Conservation (phyloP, 179 eudicot genomes). For the Beta macrorhiza region DNA sequence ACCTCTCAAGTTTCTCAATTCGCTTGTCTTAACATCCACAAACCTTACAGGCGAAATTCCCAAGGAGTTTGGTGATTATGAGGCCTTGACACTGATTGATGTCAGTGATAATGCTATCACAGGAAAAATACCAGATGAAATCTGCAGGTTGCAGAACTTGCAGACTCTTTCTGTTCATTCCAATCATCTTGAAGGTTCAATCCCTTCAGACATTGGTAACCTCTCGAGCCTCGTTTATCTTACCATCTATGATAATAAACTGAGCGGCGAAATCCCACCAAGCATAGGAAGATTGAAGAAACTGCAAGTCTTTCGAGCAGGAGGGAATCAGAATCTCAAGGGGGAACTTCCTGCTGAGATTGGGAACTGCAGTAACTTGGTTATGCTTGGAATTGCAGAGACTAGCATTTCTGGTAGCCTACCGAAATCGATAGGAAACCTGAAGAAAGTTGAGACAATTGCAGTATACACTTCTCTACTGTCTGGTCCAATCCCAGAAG, state of each 20-base stretch:
- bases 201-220: conserved; percentile 67
- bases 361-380: conserved; percentile 63
- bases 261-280: conserved; percentile 63
- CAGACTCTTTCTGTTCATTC: conserved; percentile 49
- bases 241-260: conserved; percentile 61
- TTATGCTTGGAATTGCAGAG: conserved; percentile 69
- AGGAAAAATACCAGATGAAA: conserved; percentile 65
- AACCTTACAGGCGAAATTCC: conserved; percentile 76
- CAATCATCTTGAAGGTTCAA: conserved; percentile 53
- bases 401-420: conserved; percentile 72
- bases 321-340: conserved; percentile 77
- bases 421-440: conserved; percentile 59
- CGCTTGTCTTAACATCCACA: conserved; percentile 52
- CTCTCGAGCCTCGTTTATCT: conserved; percentile 43
- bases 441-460: conserved; percentile 62
- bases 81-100: conserved; percentile 46
- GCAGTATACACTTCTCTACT: conserved; percentile 68
- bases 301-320: conserved; percentile 62
- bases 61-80: conserved; percentile 57
- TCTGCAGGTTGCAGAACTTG: conserved; percentile 52
- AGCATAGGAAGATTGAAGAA: conserved; percentile 54
- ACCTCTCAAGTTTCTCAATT: conserved; percentile 40
- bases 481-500: conserved; percentile 78
- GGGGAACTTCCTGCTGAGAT: conserved; percentile 72
- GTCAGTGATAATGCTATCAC: conserved; percentile 59